Base-by-base conservation (phyloP, 257 asterid species). In the Solanum bulbocastanum region DNA sequence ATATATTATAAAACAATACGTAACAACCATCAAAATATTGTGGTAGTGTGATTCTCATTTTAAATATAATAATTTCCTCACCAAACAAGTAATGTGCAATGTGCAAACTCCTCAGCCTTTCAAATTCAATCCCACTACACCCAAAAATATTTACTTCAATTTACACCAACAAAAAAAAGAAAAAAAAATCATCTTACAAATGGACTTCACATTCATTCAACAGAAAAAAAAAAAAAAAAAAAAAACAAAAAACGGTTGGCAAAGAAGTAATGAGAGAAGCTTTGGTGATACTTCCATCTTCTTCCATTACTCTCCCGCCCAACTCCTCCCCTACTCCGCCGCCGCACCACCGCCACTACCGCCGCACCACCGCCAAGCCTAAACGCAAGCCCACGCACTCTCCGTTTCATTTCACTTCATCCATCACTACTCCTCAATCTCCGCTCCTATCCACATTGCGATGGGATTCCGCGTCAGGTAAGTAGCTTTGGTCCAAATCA, bases 251-350 rank as follows among this genome's bases (percentile, higher is more conserved):
- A 87, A 89, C 92, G 92, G 93, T 87, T 90, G 93, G 92, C 89
- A 89, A 81, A 87, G 92, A 90, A 73, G 49, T 22, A 74, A 96
- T 96, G 99, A 93, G 92, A 85, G 97, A 94, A 92, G 94, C 97
- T 18, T 88, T 95, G 49, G 91, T 93, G 90, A 89, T 93, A 87
- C 91, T 93, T 23, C 89, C 95, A 81, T 90, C 95, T 87, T 88
- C 94, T 92, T 87, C 95, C 91, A 90, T 91, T 49, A 20, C 90
- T 74, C 89, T 90, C 85, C 95, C 96, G 83, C 92, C 91, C 84
- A 90, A 90, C 76, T 87, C 94, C 85, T 42, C 94, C 37, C 75
- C 94, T 49, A 68, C 92, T 36, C 88, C 89, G 11, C 91, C 86
- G 6, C 62, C 40, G 79, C 87, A 72, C 87, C 89, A 81, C 65